Evolutionary conservation across 2,329 filamentous ascomycete species (phyloP).

Genomic region (Colletotrichum gloeosporioides): DNA sequence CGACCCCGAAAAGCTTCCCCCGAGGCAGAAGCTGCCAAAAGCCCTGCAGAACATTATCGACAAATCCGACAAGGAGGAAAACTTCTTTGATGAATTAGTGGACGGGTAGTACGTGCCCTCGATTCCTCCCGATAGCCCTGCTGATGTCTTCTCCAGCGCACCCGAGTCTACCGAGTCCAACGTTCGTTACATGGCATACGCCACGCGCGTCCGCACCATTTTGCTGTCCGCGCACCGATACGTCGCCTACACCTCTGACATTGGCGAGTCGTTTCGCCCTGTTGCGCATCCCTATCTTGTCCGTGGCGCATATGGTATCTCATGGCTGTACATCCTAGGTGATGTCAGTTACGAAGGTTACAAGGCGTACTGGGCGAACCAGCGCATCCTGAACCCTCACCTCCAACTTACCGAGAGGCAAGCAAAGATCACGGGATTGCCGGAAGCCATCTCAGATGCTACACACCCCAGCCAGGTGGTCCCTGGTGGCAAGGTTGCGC

Average conservation of each 20-base stretch:
- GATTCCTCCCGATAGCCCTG: constrained; percentile 11
- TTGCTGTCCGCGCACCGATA: constrained; percentile 92
- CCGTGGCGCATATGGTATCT: constrained; percentile 83
- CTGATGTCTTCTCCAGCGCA: constrained; percentile 50
- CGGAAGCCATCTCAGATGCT: constrained; percentile 9
- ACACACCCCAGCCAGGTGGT: not conserved
- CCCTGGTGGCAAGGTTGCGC: constrained; percentile 55
- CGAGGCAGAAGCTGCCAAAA: constrained; percentile 56
- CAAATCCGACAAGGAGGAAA: constrained; percentile 67
- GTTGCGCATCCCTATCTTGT: constrained; percentile 87
- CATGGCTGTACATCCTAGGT: constrained; percentile 90
- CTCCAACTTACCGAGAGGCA: constrained; percentile 57
- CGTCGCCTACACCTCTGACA: constrained; percentile 95
- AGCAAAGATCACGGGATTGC: constrained; percentile 53
- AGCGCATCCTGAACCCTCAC: constrained; percentile 73
- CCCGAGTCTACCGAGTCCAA: constrained; percentile 84
- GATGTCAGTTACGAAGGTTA: constrained; percentile 95
- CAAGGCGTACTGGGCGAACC: constrained; percentile 90
- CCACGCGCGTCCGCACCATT: constrained; percentile 82
- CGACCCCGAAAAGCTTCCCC: constrained; percentile 53
- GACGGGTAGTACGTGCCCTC: constrained; percentile 73
- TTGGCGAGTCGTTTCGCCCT: constrained; percentile 94
- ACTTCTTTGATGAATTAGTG: constrained; percentile 78
- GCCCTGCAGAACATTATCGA: constrained; percentile 64
- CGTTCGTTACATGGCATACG: constrained; percentile 92